These are phyloP conservation scores for Trebouxia sp. DNA, from an alignment of 139 green algal species.

Conservation along the genomic window DNA sequence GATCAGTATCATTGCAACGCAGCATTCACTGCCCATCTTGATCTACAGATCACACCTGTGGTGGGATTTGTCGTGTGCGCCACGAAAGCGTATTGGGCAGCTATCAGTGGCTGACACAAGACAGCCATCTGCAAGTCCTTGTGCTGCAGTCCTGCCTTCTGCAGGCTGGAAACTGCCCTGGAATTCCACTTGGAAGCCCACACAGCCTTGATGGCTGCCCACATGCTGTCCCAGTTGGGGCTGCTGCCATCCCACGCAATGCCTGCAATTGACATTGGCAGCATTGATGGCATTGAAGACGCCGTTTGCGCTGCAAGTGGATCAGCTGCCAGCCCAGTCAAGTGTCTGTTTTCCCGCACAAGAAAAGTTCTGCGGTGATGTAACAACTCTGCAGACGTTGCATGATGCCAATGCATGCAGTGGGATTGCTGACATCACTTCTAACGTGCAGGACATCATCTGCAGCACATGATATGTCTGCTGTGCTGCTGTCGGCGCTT, in stretches of 20 bases:
- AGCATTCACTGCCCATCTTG: no score
- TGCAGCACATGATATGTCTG: no score
- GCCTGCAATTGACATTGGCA: background rate
- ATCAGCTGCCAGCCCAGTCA: no score
- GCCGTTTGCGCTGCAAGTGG: background rate
- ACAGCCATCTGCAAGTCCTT: slow-evolving; percentile 53
- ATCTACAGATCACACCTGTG: no score
- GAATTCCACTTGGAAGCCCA: slow-evolving; percentile 58
- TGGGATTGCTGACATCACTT: no score
- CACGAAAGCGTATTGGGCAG: slow-evolving; percentile 54
- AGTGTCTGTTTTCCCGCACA: no score
- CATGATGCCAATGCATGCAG: no score
- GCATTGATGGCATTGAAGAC: background rate
- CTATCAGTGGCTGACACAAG: slow-evolving; percentile 52
- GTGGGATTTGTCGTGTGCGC: slow-evolving; percentile 48
- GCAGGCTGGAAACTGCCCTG: slow-evolving; percentile 41
- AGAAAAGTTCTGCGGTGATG: no score
- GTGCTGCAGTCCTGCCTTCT: slow-evolving; percentile 40
- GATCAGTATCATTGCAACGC: no score
- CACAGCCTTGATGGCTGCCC: slow-evolving; percentile 42
- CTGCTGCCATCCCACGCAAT: background rate
- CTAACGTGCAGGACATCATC: no score
- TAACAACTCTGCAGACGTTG: no score
- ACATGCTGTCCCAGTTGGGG: slow-evolving; percentile 36
- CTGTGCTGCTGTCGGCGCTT: no score